These are phyloP conservation scores for Rhizopus microsporus DNA, from an alignment of 371 early-diverging fungal species.

Conservation along the genomic window DNA sequence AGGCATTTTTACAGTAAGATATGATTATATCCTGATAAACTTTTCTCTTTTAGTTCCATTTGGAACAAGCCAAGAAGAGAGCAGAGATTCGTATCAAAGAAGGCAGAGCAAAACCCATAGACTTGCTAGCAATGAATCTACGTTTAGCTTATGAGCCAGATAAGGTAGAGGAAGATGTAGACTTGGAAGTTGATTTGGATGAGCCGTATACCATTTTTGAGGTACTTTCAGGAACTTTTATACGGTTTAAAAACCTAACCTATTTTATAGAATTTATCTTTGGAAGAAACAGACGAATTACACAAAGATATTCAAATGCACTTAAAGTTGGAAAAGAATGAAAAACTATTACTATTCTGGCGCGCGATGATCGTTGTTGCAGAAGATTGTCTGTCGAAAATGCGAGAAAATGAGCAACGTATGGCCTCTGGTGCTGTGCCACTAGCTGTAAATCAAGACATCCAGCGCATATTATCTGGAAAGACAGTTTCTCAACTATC, in stretches of 20 bases:
- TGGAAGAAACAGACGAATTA: slow-evolving; percentile 75
- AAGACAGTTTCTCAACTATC: slow-evolving; percentile 77
- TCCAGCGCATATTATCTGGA: slow-evolving; percentile 67
- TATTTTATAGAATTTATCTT: slow-evolving; percentile 50
- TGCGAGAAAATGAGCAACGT: slow-evolving; percentile 36
- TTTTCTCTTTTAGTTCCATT: slow-evolving; percentile 64
- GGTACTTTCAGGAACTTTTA: slow-evolving; percentile 31
- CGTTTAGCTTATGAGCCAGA: slow-evolving; percentile 73
- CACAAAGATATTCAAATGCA: slow-evolving; percentile 87
- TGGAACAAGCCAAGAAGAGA: slow-evolving; percentile 85
- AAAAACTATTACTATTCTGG: slow-evolving; percentile 82
- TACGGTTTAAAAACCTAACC: neutral
- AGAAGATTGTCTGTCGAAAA: slow-evolving; percentile 65
- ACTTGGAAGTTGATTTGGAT: slow-evolving; percentile 80
- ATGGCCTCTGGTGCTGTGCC: slow-evolving; percentile 37
- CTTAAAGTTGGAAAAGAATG: slow-evolving; percentile 77
- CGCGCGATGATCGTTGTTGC: slow-evolving; percentile 79
- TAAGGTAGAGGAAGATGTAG: slow-evolving; percentile 71
- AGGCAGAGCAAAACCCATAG: slow-evolving; percentile 89
- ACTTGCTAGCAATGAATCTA: slow-evolving; percentile 89
- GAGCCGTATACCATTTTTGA: slow-evolving; percentile 88
- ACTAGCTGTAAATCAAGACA: slow-evolving; percentile 60
- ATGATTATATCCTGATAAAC: neutral
- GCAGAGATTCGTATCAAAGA: slow-evolving; percentile 90
- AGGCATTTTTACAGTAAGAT: neutral